Percentiles rank a stretch among this genome's conserved stretches.
Conservation (phyloP, 2,329 filamentous ascomycete species). For the Sclerotinia spermophila region DNA sequence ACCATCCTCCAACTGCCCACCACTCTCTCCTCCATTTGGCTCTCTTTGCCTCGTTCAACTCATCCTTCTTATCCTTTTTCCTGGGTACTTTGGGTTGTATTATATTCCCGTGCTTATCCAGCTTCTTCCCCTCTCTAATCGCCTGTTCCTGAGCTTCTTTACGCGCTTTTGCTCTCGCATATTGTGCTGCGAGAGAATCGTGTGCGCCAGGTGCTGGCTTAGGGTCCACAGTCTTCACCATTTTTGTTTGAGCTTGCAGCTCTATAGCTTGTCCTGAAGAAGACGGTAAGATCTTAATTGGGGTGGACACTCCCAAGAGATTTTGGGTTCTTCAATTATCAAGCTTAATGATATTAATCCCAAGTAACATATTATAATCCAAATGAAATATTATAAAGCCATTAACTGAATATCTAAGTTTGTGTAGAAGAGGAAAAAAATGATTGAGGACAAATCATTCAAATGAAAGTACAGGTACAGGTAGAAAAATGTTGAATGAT, state of each 20-base stretch:
- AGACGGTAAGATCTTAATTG: not conserved
- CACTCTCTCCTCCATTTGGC: slow-evolving; percentile 33
- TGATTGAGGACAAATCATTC: slow-evolving; percentile 17
- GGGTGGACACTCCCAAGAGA: not conserved
- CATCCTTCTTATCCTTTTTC: slow-evolving; percentile 30
- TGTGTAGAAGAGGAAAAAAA: not conserved
- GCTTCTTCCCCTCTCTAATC: slow-evolving; percentile 24
- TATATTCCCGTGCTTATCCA: slow-evolving; percentile 15
- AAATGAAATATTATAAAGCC: not conserved
- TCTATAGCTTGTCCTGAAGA: not conserved
- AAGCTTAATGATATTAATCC: not conserved
- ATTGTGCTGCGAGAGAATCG: slow-evolving; percentile 35
- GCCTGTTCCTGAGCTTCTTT: slow-evolving; percentile 32
- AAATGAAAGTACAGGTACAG: not conserved
- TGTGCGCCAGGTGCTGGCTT: slow-evolving; percentile 32
- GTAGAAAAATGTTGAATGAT: slow-evolving; percentile 4
- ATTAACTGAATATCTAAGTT: not conserved
- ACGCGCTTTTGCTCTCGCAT: slow-evolving; percentile 34
- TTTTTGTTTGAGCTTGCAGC: slow-evolving; percentile 18
- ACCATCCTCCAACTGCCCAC: slow-evolving; percentile 35
- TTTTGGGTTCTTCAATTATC: not conserved
- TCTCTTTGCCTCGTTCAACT: slow-evolving; percentile 33
- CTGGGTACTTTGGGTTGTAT: slow-evolving; percentile 13
- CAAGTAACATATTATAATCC: too few species aligned
- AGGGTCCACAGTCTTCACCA: slow-evolving; percentile 28